Evolutionary conservation across 805 yeast species (phyloP), one percentile per base, ranked within the genome.

Genomic region (Candida germanica): DNA sequence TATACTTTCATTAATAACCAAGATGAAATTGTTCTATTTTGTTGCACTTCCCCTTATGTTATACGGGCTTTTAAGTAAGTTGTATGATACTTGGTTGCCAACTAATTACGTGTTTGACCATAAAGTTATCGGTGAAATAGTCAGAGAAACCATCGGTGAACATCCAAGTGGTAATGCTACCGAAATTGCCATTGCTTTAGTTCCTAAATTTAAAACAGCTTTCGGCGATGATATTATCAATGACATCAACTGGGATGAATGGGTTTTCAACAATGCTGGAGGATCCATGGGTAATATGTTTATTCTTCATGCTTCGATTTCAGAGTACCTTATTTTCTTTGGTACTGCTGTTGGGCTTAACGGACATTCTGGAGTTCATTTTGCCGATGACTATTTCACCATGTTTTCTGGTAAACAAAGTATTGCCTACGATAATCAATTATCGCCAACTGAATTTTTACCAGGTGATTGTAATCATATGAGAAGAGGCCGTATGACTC

Each of bases 251-350:
- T 68, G 71, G 33, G 83, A 84, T 35, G 91, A 89, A 47, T 93
- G 98, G 98, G 83, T 93, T 34, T 91, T 80, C 76, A 93, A 93
- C 74, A 87, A 87, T 52, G 98, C 98, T 3, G 98, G 98, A 37
- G 96, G 96, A 49, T 98, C 98, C 35, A 93, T 93, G 98, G 93
- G 94, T 16, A 79, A 88, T 37, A 91, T 93, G 98, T 75, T 87
- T 50, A 87, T 93, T 43, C 70, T 91, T 47, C 98, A 93, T 60
- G 97, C 98, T 8, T 93, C 98, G 6, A 71, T 93, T 50, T 71
- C 93, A 5, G 98, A 93, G 64, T 93, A 93, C 58, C 64, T 93
- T 58, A 93, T 93, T 54, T 75, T 93, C 58, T 93, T 93, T 47
- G 98, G 98, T 33, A 75, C 94, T 30, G 87, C 97, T 2, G 75